Evolutionary conservation across 192 early-diverging fungal species (phyloP), one percentile per base, ranked within the genome.

Genomic region (Entrophospora sp.): DNA sequence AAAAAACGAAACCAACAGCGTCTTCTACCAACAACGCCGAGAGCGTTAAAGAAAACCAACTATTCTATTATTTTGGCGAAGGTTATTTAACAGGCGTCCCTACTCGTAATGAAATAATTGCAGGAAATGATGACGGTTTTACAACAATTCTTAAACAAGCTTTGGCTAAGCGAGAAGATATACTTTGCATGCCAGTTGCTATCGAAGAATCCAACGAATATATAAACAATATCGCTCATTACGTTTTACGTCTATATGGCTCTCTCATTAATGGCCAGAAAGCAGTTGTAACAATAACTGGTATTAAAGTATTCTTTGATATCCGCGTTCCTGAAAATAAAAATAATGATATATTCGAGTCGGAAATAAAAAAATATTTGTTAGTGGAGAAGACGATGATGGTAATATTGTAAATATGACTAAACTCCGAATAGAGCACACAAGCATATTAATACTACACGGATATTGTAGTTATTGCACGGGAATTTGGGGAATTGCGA

Each of bases 221-320:
- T 49, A 49, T 49, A 20, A 49, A 49, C 18, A 14, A 49, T 20
- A 49, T n/a, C 49, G 14, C 49, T 5, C 3, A 52, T 52, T 52
- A 52, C 5, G 5, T 52, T 52, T 52, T 52, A 5, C 24, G 6
- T 1, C 1, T 52, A 0, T 52, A 52, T 52, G 49, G 49, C 24
- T 27, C 14, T 24, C 49, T 52, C 3, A 25, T 52, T 1, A 25
- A 52, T 5, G 49, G 49, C 6, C 48, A 52, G 24, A 52, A 52
- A 52, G 49, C 49, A 22, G 49, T 52, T n/a, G 49, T 52, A 5
- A 52, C 49, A 0, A 52, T 5, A n/a, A 22, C 5, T 1, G 49
- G 49, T 52, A 52, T 52, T 22, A 52, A 52, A 27, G 49, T 52
- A n/a, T 52, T 52, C 49, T 52, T 52, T 52, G 49, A 1, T 27